These are phyloP conservation scores for Pisolithus tinctorius DNA, from an alignment of 768 basidiomycete species.

Conservation along the genomic window DNA sequence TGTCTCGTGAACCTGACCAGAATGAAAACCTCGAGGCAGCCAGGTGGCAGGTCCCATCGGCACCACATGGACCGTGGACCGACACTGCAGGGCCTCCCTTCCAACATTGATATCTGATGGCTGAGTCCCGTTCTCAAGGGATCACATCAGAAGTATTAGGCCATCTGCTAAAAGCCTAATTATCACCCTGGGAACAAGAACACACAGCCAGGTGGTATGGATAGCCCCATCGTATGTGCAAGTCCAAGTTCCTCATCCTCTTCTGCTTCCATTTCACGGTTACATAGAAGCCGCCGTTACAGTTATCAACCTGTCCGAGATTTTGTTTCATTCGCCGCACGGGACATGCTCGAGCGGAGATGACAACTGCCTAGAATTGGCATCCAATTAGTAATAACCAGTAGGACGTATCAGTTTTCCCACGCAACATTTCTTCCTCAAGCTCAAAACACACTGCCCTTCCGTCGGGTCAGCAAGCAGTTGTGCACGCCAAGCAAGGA, in stretches of 20 bases:
- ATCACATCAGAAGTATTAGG: background rate
- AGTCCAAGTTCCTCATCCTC: too few relatives aligned
- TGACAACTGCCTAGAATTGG: too few relatives aligned
- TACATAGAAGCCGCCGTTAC: background rate
- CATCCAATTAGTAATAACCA: too few relatives aligned
- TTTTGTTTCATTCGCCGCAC: background rate
- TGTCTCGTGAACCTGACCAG: background rate
- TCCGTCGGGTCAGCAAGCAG: too few relatives aligned
- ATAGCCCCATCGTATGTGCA: too few relatives aligned
- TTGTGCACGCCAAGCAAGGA: slow-evolving; percentile 1
- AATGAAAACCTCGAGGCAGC: slow-evolving; percentile 3
- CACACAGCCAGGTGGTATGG: too few relatives aligned
- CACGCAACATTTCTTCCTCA: background rate
- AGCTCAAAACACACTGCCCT: slow-evolving; percentile 6
- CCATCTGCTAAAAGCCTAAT: background rate
- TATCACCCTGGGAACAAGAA: background rate
- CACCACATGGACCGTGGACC: background rate
- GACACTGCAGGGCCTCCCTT: background rate
- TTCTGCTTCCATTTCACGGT: background rate
- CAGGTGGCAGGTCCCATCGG: background rate
- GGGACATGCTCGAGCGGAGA: too few relatives aligned
- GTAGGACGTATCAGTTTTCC: background rate
- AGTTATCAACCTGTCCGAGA: background rate
- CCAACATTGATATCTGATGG: background rate
- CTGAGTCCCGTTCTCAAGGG: background rate